Evolutionary conservation across 805 yeast genomes (phyloP), one percentile per base, ranked within the genome.

Genomic region (Blastobotrys muscicola): DNA sequence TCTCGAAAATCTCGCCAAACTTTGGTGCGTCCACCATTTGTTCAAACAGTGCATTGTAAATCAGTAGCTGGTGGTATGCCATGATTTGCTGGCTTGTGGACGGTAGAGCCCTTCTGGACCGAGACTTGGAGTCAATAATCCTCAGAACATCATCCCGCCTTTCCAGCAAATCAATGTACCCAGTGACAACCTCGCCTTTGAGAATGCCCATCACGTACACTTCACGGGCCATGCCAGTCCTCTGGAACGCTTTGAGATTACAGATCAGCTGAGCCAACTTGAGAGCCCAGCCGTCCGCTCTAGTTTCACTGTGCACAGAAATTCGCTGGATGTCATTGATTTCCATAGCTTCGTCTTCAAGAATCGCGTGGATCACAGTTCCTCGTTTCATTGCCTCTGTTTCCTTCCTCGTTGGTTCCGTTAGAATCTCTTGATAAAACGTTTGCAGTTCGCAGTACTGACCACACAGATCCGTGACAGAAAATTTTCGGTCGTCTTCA

Each of bases 61-160:
- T 36, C 32, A 57, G 45, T n/a, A 59, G 42, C 45, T 61, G 66
- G 40, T 61, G 66, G 37, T 53, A 58, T 3, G 66, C 66, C 3
- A 57, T 46, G 2, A 55, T 49, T 39, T 50, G 42, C 39, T 55
- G 55, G 15, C 45, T 42, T 5, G 10, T 34, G 4, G 41, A 29
- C 2, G 58, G 58, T 12, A 53, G 40, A 11, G 39, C 26, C 8
- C 15, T 15, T 3, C 34, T 7, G 6, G 20, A 9, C 34, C 58
- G 32, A 12, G 64, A 55, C 39, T 61, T 61, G 8, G 64, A 59
- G 20, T 61, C 66, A 7, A 45, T 43, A 8, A 61, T 45, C 14
- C 41, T 43, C 32, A 54, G 11, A 3, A n/a, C 38, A 11, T 34
- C 15, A 11, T 33, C 37, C 4, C 12, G 13, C 12, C 11, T 13